Percentiles rank a stretch among this genome's conserved stretches.
Conservation (phyloP, 2,329 filamentous ascomycete genomes). For the Botryosphaeria dothidea region DNA sequence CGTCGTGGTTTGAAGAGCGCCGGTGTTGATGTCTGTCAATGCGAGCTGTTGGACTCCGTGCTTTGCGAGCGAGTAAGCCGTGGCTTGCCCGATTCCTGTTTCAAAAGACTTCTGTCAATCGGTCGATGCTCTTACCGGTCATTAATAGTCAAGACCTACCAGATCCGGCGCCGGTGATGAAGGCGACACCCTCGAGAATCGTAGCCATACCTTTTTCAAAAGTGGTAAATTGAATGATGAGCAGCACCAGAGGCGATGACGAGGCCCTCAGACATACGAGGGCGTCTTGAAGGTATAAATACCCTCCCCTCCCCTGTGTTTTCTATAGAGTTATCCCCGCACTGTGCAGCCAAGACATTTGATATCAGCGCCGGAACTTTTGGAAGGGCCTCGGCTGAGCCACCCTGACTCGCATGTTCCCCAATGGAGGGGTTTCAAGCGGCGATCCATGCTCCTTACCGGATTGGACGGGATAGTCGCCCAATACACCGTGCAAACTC, state of each 20-base stretch:
- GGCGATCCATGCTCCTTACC: background rate
- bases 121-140: background rate
- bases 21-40: conserved; percentile 21
- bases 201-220: conserved; percentile 33
- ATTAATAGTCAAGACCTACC: conserved; percentile 32
- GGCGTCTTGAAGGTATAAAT: background rate
- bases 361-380: background rate
- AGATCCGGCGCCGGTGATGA: conserved; percentile 52
- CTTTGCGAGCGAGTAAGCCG: conserved; percentile 39
- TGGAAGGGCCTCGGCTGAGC: background rate
- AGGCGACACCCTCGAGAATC: conserved; percentile 49
- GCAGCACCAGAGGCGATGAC: too few relatives aligned
- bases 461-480: background rate
- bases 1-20: conserved; percentile 24
- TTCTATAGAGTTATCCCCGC: background rate
- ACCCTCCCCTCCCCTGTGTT: background rate
- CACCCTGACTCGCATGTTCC: background rate
- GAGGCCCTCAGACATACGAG: background rate
- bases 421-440: background rate
- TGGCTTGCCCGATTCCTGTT: conserved; percentile 52
- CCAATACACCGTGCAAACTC: background rate
- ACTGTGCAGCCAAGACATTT: background rate
- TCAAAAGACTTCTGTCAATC: background rate
- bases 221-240: background rate
- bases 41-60: conserved; percentile 9